Conservation (phyloP, 768 basidiomycete genomes). For the Mrakia blollopis region DNA sequence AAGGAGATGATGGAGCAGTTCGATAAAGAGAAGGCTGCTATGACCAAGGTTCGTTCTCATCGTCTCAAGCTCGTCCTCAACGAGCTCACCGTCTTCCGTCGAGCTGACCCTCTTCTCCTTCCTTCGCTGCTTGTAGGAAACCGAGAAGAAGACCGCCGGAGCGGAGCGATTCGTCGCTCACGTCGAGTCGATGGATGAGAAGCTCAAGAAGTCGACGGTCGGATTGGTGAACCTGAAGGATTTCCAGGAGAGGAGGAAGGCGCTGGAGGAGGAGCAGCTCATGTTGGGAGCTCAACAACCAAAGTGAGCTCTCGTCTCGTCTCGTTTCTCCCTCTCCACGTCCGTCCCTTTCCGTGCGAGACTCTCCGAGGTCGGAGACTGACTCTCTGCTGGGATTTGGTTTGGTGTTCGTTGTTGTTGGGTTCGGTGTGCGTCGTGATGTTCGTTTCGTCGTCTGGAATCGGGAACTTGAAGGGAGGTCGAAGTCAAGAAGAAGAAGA, state of each 20-base stretch:
- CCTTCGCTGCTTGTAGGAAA: constrained; percentile 51
- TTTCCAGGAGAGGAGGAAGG: constrained; percentile 81
- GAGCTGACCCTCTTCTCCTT: neutral
- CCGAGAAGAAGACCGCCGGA: constrained; percentile 69
- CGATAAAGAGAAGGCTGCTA: constrained; percentile 31
- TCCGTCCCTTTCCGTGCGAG: neutral
- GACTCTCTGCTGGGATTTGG: too few species aligned
- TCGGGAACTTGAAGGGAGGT: constrained; percentile 51
- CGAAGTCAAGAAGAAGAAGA: constrained; percentile 84
- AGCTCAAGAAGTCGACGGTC: constrained; percentile 81
- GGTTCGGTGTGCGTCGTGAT: neutral
- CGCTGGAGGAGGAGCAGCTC: constrained; percentile 80
- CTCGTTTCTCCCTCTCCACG: neutral
- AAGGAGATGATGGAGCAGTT: constrained; percentile 45
- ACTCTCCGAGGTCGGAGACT: too few species aligned
- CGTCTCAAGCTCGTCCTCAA: neutral
- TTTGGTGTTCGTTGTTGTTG: too few species aligned
- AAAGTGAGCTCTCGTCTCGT: neutral
- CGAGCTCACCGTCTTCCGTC: neutral
- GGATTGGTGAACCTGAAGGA: constrained; percentile 88
- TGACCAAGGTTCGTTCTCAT: constrained; percentile 25
- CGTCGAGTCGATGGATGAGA: constrained; percentile 90
- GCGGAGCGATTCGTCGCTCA: constrained; percentile 86
- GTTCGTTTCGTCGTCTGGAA: neutral
- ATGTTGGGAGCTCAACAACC: constrained; percentile 1